These are phyloP conservation scores for Bocquillonia castaneifolia DNA, from an alignment of 441 rosid species.

Conservation along the genomic window DNA sequence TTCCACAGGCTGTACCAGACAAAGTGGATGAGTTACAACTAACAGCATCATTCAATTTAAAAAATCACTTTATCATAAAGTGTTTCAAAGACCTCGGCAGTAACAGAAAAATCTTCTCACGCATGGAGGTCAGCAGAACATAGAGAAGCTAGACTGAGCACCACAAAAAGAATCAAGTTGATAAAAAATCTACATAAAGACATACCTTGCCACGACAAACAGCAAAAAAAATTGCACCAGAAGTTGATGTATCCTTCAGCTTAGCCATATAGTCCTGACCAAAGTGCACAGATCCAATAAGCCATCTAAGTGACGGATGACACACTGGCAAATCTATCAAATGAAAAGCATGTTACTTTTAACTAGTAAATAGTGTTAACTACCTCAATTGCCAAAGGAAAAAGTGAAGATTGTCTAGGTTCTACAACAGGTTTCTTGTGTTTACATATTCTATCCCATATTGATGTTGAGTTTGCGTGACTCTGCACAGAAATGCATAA, in stretches of 20 bases:
- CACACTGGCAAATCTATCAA: not conserved
- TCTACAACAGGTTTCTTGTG: constrained; percentile 89
- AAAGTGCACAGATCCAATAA: constrained; percentile 14
- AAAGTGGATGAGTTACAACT: not conserved
- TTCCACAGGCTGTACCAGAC: constrained; percentile 6
- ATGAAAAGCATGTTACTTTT: constrained; percentile 16
- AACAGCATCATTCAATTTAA: constrained; percentile 1
- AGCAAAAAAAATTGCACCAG: constrained; percentile 91
- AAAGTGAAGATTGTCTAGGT: constrained; percentile 85
- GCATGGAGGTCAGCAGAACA: not conserved
- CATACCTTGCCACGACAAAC: constrained; percentile 98
- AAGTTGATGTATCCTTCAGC: constrained; percentile 65
- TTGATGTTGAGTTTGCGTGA: constrained; percentile 50
- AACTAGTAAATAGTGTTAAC: constrained; percentile 17
- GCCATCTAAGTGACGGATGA: constrained; percentile 4
- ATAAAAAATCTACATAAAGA: constrained; percentile 16
- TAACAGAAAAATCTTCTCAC: not conserved
- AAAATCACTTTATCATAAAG: not conserved
- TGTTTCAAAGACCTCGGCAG: not conserved
- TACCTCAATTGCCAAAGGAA: constrained; percentile 76
- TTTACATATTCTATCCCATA: constrained; percentile 97
- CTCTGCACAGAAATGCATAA: constrained; percentile 37
- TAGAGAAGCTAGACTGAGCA: constrained; percentile 5
- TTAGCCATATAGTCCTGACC: constrained; percentile 80
- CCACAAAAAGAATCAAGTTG: constrained; percentile 12